Conservation (phyloP, 2,329 filamentous ascomycete genomes). For the Penicillium sp. region DNA sequence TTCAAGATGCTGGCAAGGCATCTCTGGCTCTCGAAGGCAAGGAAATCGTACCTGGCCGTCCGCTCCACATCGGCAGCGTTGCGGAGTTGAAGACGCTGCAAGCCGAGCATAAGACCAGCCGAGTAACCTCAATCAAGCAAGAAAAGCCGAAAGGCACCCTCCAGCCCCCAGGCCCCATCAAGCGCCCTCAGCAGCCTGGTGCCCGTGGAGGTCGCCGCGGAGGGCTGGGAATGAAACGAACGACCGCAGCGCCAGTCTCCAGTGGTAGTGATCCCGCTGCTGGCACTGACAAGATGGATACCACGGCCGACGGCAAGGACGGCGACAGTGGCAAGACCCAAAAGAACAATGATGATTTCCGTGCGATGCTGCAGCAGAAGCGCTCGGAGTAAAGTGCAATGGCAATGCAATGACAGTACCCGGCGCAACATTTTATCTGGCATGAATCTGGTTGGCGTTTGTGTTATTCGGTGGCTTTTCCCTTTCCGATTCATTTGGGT, state of each 20-base stretch:
- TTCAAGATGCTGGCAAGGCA: conserved; percentile 65
- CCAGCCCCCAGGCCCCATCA: conserved; percentile 38
- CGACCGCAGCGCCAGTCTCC: conserved; percentile 20
- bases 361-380: conserved; percentile 51
- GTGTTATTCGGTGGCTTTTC: conserved; percentile 12
- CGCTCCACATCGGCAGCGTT: conserved; percentile 51
- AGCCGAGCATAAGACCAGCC: conserved; percentile 42
- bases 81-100: conserved; percentile 49
- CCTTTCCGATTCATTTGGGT: conserved; percentile 6
- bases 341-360: conserved; percentile 60
- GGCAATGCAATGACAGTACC: conserved; percentile 13
- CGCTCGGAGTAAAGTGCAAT: conserved; percentile 29
- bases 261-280: conserved; percentile 8
- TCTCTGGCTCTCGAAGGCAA: conserved; percentile 47
- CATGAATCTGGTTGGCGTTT: conserved; percentile 30
- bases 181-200: conserved; percentile 47
- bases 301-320: conserved; percentile 29
- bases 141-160: conserved; percentile 40
- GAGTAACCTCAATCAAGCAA: conserved; percentile 31
- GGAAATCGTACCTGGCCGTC: conserved; percentile 45
- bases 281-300: conserved; percentile 24
- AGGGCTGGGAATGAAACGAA: conserved; percentile 51
- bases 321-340: conserved; percentile 31
- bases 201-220: conserved; percentile 45
- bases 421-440: conserved; percentile 25